Evolutionary conservation across 148 eudicot genomes (phyloP).

Genomic region (Dysphania ambrosioides): DNA sequence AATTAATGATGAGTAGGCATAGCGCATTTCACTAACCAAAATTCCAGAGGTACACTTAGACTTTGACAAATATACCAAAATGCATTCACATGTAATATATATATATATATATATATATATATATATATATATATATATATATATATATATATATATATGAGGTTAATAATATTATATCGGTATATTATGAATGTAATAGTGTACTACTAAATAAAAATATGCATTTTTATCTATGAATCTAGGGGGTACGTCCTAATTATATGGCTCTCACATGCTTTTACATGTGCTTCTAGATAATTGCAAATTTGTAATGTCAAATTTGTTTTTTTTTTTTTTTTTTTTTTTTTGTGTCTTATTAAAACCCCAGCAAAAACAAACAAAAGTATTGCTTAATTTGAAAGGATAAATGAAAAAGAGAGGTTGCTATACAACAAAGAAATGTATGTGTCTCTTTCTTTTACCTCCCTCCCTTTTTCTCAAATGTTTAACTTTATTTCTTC

Average conservation of each 20-base stretch:
- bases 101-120: too few relatives aligned
- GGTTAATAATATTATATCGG: constrained; percentile 1
- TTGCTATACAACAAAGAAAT: not conserved
- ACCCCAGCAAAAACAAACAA: not conserved
- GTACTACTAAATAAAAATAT: not conserved
- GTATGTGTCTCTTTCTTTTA: not conserved
- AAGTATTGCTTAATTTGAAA: not conserved
- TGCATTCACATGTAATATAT: constrained; percentile 21
- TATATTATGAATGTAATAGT: not conserved
- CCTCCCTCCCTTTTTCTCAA: too few relatives aligned
- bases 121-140: too few relatives aligned
- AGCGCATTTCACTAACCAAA: too few relatives aligned
- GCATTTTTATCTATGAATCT: not conserved
- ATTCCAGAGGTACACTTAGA: constrained; percentile 7
- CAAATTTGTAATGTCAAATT: too few relatives aligned
- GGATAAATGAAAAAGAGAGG: not conserved
- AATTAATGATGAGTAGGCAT: too few relatives aligned
- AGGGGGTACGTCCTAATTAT: constrained; percentile 1
- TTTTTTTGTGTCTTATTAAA: not conserved
- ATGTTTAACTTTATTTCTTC: too few relatives aligned
- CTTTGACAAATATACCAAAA: constrained; percentile 19
- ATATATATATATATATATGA: too few relatives aligned
- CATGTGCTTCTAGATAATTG: constrained; percentile 13
- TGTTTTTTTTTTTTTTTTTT: too few relatives aligned
- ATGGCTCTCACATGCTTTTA: constrained; percentile 16